These are phyloP conservation scores for Bifiguratus adelaidae DNA, from an alignment of 192 early-diverging fungal genomes.

Conservation along the genomic window DNA sequence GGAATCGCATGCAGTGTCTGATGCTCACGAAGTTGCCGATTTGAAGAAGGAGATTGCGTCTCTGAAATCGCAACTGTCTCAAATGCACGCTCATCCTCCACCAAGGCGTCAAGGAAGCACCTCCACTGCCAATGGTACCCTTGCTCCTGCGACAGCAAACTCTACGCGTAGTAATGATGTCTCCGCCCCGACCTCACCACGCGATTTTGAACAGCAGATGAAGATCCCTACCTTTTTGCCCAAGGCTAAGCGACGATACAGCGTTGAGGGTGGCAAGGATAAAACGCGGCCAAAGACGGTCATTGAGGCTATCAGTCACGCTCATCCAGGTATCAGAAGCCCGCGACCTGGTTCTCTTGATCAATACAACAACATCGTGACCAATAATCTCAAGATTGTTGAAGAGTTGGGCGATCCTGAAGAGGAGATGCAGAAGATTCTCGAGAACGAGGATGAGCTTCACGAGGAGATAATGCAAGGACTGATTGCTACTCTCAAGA, in stretches of 20 bases:
- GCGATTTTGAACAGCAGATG: slow-evolving; percentile 22
- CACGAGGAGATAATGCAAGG: slow-evolving; percentile 80
- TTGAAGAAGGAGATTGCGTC: slow-evolving; percentile 62
- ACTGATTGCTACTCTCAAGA: slow-evolving; percentile 80
- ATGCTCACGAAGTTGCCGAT: slow-evolving; percentile 30
- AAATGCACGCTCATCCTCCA: slow-evolving; percentile 40
- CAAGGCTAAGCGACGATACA: slow-evolving; percentile 28
- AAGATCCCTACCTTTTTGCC: slow-evolving; percentile 9
- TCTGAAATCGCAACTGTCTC: slow-evolving; percentile 59
- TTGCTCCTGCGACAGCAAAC: background rate
- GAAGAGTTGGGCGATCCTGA: slow-evolving; percentile 22
- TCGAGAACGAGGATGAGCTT: slow-evolving; percentile 49
- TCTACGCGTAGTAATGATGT: background rate
- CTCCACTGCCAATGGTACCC: background rate
- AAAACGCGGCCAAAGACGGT: slow-evolving; percentile 9
- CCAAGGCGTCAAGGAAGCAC: slow-evolving; percentile 12
- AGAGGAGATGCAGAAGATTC: slow-evolving; percentile 23
- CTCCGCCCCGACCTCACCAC: background rate
- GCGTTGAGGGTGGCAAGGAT: slow-evolving; percentile 26
- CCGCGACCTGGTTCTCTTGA: slow-evolving; percentile 22
- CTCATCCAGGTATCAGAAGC: slow-evolving; percentile 16
- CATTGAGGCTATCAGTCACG: slow-evolving; percentile 21
- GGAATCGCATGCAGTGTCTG: no score
- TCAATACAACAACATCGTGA: background rate
- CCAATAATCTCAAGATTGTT: background rate